phyloP scores from a whole-genome alignment of 129 eudicot genomes.

The Tagetes patula region DNA sequence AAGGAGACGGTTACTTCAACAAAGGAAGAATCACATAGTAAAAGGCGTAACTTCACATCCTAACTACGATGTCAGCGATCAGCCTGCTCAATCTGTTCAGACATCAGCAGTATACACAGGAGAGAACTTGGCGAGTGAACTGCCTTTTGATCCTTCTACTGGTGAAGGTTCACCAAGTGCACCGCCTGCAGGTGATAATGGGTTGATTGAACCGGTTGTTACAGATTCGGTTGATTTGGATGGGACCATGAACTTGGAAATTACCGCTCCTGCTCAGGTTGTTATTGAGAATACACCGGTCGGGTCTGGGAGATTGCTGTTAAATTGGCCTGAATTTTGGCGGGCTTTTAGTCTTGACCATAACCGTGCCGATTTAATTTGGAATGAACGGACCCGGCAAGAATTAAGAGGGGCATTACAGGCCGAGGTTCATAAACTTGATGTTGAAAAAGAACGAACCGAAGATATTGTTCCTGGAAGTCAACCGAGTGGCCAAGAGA shows the following conservation, averaged over 20 bases:
- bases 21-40: conserved; percentile 56
- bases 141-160: conserved; percentile 42
- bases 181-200: conserved; percentile 34
- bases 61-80: conserved; percentile 14
- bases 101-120: conserved; percentile 47
- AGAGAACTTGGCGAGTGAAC: conserved; percentile 44
- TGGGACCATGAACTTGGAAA: conserved; percentile 42
- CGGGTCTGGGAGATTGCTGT: conserved; percentile 86
- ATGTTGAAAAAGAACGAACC: conserved; percentile 88
- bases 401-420: conserved; percentile 79
- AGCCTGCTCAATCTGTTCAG: conserved; percentile 35
- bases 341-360: conserved; percentile 96
- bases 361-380: conserved; percentile 94
- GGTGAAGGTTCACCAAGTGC: conserved; percentile 42
- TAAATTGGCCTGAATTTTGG: conserved; percentile 97
- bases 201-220: conserved; percentile 43
- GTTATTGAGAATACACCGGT: conserved; percentile 83
- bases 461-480: conserved; percentile 88
- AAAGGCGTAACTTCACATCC: conserved; percentile 52
- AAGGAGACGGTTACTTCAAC: conserved; percentile 82
- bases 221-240: conserved; percentile 48
- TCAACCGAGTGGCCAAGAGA: conserved; percentile 57
- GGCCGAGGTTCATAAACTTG: conserved; percentile 91
- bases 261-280: conserved; percentile 95
- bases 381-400: conserved; percentile 98